A percentile compares a stretch with the other conserved stretches of the same genome.
Conservation (phyloP, 148 eudicot genomes). For the Vaccinium macrocarpon region DNA sequence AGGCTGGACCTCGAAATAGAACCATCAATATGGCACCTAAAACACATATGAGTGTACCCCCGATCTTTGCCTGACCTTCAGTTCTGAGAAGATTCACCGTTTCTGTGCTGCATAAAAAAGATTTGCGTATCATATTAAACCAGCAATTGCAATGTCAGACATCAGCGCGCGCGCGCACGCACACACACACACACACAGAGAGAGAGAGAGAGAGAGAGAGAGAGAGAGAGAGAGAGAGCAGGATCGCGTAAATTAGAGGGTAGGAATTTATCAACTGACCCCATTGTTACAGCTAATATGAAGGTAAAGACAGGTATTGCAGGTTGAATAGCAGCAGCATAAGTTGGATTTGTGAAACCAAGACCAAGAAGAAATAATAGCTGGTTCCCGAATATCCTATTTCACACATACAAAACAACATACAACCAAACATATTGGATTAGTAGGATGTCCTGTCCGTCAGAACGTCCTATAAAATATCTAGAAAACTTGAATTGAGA, state of each 20-base stretch:
- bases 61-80: constrained; percentile 87
- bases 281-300: constrained; percentile 73
- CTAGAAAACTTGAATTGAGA: not conserved
- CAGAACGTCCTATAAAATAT: not conserved
- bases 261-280: constrained; percentile 51
- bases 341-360: constrained; percentile 92
- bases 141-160: not conserved
- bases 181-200: not conserved
- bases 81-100: constrained; percentile 62
- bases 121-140: constrained; percentile 23
- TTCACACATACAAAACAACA: constrained; percentile 17
- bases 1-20: constrained; percentile 70
- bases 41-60: constrained; percentile 80
- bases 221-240: not conserved
- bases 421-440: not conserved
- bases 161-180: not conserved
- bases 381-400: constrained; percentile 92
- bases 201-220: not conserved
- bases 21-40: constrained; percentile 91
- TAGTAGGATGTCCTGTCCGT: not conserved
- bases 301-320: constrained; percentile 96
- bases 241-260: not conserved
- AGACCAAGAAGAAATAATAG: constrained; percentile 93
- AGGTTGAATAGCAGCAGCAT: constrained; percentile 97
- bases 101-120: constrained; percentile 87